Conservation (phyloP, 2,329 filamentous ascomycete genomes). For the Ophiostoma sp. region DNA sequence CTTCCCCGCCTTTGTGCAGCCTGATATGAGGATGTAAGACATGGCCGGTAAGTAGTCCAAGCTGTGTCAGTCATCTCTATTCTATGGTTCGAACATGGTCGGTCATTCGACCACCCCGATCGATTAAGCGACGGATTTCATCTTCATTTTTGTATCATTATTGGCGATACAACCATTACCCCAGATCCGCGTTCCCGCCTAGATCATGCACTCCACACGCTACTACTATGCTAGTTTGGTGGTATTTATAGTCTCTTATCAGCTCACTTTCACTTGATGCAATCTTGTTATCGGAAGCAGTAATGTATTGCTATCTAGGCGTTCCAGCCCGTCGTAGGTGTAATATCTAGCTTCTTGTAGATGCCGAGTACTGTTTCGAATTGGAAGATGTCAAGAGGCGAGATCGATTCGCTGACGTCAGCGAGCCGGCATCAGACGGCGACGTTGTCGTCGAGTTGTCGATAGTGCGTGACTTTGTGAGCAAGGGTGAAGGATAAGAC, state of each 20-base stretch:
- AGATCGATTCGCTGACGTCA: not conserved
- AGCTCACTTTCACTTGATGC: not conserved
- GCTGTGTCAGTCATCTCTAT: too few species aligned
- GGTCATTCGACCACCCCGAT: too few species aligned
- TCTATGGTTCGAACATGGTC: too few species aligned
- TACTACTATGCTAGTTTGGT: constrained; percentile 1
- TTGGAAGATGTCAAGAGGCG: not conserved
- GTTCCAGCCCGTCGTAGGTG: not conserved
- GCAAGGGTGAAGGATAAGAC: not conserved
- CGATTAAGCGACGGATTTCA: too few species aligned
- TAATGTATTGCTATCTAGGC: constrained; percentile 1
- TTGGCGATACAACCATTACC: not conserved
- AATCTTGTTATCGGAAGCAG: not conserved
- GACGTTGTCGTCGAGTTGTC: not conserved
- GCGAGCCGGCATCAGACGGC: not conserved
- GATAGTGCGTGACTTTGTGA: too few species aligned
- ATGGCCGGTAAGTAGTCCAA: too few species aligned
- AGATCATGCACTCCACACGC: not conserved
- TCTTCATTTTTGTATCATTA: too few species aligned
- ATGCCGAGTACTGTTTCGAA: not conserved
- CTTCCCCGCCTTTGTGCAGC: not conserved
- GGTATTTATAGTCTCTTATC: not conserved
- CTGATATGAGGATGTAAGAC: not conserved
- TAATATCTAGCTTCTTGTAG: not conserved
- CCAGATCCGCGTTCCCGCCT: not conserved